These are phyloP conservation scores for Zychaea mexicana DNA, from an alignment of 371 early-diverging fungal species.

Conservation along the genomic window DNA sequence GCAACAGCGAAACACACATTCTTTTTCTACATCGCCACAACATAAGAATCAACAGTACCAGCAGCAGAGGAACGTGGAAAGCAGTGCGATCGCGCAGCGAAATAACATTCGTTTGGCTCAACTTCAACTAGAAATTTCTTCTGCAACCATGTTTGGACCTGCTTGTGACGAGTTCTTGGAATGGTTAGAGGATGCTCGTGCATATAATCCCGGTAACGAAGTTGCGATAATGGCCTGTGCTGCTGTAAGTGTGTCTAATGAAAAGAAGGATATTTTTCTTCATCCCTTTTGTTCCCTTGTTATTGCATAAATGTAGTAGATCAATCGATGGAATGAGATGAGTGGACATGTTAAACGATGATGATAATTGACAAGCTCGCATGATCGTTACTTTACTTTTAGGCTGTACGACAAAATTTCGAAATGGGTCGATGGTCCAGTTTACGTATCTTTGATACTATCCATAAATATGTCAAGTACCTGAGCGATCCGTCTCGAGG, in stretches of 20 bases:
- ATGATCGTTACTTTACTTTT: background rate
- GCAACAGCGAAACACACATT: background rate
- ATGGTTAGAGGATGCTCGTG: constrained; percentile 38
- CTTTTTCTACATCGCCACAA: background rate
- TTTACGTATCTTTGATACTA: constrained; percentile 24
- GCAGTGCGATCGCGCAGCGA: background rate
- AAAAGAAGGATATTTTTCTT: background rate
- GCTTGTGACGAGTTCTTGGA: constrained; percentile 43
- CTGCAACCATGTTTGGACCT: constrained; percentile 27
- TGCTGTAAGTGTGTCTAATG: constrained; percentile 7
- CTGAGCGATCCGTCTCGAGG: constrained; percentile 13
- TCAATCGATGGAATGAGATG: too few species aligned
- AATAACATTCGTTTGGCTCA: constrained; percentile 30
- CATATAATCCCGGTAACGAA: constrained; percentile 33
- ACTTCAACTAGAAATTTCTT: constrained; percentile 28
- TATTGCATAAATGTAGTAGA: too few species aligned
- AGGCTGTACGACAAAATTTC: constrained; percentile 19
- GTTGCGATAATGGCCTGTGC: constrained; percentile 30
- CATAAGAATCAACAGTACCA: background rate
- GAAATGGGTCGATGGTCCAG: constrained; percentile 30
- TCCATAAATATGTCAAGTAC: constrained; percentile 2
- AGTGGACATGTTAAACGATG: background rate
- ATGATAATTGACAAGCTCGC: background rate
- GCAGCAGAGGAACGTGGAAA: background rate
- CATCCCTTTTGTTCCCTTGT: too few species aligned